Base-by-base conservation (phyloP, 345 rosid species). In the Dipteronia dyeriana region DNA sequence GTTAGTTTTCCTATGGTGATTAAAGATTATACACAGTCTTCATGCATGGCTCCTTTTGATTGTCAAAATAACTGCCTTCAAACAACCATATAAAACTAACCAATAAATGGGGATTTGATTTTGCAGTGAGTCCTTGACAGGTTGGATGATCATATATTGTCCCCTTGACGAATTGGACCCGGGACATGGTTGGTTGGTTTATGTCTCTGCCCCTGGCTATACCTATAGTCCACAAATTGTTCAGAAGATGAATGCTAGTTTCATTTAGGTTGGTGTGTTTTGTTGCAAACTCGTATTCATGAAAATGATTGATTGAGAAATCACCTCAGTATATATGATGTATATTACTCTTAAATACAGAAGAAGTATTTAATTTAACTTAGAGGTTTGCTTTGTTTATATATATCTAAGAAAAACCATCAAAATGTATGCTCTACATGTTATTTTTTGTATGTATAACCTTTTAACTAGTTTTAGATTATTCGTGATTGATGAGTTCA, bases 71-170 rank as follows among this genome's bases (percentile, higher is more conserved):
- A 64, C 41, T 64, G 7, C 41, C 43, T 6, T 14, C 43, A 41
- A 23, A 31, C 39, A 38, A 11, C 56, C 23, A 60, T 47, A 41
- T 41, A 13, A 16, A 61, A 34, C 51, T 25, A 43, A 73, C 22
- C 39, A 2, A 16, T 41, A 17, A 3, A 39, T 29, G 62, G 61
- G 23, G 22, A 7, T 71, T 70, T 38, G 45, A 7, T 12, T 68
- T 82, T 66, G 64, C 79, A 75, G 81, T 74, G 70, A 74, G 31
- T n/a, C 81, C 70, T 76, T 74, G 70, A 70, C 45, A 14, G 5
- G 2, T 47, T 12, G 19, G 65, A 47, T 59, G 56, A 43, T 51
- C 38, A 19, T 45, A 31, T 38, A 17, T 4, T 2, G 19, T 66
- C n/a, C 26, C 16, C 7, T 51, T 39, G 43, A 3, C 57, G 57